Base-by-base conservation (phyloP, 2,329 filamentous ascomycete genomes). In the Cadophora sp. region DNA sequence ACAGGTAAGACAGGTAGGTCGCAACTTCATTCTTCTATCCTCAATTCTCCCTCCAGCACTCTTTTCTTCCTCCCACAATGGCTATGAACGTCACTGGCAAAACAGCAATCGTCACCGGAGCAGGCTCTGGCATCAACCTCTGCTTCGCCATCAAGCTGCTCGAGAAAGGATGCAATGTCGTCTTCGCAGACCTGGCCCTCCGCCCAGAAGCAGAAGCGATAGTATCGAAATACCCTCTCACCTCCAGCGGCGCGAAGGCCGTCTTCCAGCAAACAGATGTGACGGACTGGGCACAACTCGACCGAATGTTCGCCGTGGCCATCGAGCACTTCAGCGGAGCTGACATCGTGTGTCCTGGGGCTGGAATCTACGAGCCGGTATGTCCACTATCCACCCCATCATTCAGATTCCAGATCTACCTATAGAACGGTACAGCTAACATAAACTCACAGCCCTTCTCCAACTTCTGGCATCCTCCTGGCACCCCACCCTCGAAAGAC, bases 81-180 rank as follows among this genome's bases (percentile, higher is more conserved):
- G 75, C 75, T 6, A 73, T 75, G 70, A 71, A 72, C n/a, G 80
- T 85, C 24, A 73, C 79, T 62, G 81, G 80, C 62, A 83, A 82
- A 73, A 81, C 83, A 14, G 85, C 85, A 14, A 84, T 87, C 58
- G 78, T 87, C 34, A 87, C 85, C 12, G 85, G 85, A 37, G 85
- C 83, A 48, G 85, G 85, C 29, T 86, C 84, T 58, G 85, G 84
- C 82, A 84, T 84, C 68, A 82, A 82, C 66, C 75, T 84, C 11
- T 76, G 75, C 3, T 84, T 85, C 53, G 81, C 82, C 4, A 72
- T 79, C 24, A 77, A 84, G 0, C 78, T 85, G 1, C 76, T 85
- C 0, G 72, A 72, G 8, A 76, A 76, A 27, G 76, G 77, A 46
- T 84, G 83, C 75, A 83, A 82, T 62, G 83, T 85, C 19, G 73